These are phyloP conservation scores for Funneliformis caledonium DNA, from an alignment of 371 early-diverging fungal genomes.

Conservation along the genomic window DNA sequence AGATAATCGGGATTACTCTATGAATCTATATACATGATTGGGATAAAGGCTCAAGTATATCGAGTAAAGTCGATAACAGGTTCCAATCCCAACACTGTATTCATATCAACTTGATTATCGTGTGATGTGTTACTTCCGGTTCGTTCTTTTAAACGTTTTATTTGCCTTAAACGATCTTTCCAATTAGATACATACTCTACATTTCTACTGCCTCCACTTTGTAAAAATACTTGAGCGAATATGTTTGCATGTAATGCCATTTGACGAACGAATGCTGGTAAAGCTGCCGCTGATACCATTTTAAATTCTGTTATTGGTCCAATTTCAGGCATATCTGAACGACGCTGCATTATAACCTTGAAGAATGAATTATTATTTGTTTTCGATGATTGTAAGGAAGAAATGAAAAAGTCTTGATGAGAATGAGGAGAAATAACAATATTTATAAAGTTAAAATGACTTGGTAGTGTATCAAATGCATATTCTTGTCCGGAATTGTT, in stretches of 20 bases:
- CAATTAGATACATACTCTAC: constrained; percentile 83
- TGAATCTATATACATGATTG: neutral
- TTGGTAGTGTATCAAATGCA: constrained; percentile 87
- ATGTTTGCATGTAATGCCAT: constrained; percentile 89
- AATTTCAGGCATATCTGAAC: constrained; percentile 83
- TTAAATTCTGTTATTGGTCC: constrained; percentile 83
- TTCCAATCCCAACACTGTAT: constrained; percentile 49
- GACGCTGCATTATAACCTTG: constrained; percentile 70
- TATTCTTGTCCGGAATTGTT: constrained; percentile 87
- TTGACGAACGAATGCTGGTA: constrained; percentile 84
- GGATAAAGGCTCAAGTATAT: constrained; percentile 51
- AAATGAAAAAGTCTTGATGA: constrained; percentile 13
- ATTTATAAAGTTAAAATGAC: constrained; percentile 94
- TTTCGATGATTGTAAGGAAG: constrained; percentile 20
- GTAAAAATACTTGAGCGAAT: constrained; percentile 83
- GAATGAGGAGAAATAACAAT: constrained; percentile 81
- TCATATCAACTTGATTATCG: constrained; percentile 20
- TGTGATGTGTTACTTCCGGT: neutral
- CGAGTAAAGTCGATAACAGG: constrained; percentile 65
- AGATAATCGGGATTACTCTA: too few relatives aligned
- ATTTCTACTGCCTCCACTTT: constrained; percentile 51
- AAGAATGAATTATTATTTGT: constrained; percentile 54
- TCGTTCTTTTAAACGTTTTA: constrained; percentile 75
- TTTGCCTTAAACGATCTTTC: constrained; percentile 84
- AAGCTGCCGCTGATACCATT: constrained; percentile 75